These are phyloP conservation scores for Kurtzmaniella quercitrusa DNA, from an alignment of 1,139 yeast species.

Conservation along the genomic window DNA sequence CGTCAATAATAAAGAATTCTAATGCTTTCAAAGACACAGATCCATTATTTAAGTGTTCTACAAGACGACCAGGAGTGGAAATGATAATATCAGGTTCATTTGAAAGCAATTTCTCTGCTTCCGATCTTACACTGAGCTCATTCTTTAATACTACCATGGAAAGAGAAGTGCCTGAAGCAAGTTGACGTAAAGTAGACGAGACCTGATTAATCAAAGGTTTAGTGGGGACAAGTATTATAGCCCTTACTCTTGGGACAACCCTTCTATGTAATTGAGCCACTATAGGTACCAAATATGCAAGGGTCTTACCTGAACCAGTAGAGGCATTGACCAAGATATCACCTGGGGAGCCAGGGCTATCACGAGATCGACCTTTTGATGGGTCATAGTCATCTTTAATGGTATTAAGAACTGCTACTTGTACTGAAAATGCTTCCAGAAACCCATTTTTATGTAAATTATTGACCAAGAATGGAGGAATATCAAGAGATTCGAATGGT, in stretches of 20 bases:
- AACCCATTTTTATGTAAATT: constrained; percentile 48
- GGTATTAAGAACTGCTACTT: constrained; percentile 58
- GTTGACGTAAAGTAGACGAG: constrained; percentile 51
- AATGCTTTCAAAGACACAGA: constrained; percentile 45
- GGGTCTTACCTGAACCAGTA: constrained; percentile 95
- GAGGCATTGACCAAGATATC: constrained; percentile 88
- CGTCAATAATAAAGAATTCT: constrained; percentile 79
- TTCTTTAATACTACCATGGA: constrained; percentile 54
- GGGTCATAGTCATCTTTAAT: constrained; percentile 21
- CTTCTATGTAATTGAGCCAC: constrained; percentile 62
- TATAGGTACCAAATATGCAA: constrained; percentile 84
- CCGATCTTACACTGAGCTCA: constrained; percentile 63
- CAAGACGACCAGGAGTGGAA: constrained; percentile 90
- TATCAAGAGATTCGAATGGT: constrained; percentile 37
- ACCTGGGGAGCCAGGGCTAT: constrained; percentile 50
- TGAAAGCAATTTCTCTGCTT: constrained; percentile 43
- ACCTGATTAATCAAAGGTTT: constrained; percentile 85
- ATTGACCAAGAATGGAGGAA: constrained; percentile 35
- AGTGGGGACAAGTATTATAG: constrained; percentile 84
- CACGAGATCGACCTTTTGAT: background rate
- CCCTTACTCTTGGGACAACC: constrained; percentile 69
- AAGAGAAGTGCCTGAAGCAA: constrained; percentile 67
- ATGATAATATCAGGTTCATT: constrained; percentile 73
- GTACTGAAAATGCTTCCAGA: constrained; percentile 71
- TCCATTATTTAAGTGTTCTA: constrained; percentile 64